Percentiles rank a stretch among this genome's conserved stretches.
These are phyloP conservation scores for Mycena floridula DNA, from an alignment of 768 basidiomycete species.

Conservation along the genomic window DNA sequence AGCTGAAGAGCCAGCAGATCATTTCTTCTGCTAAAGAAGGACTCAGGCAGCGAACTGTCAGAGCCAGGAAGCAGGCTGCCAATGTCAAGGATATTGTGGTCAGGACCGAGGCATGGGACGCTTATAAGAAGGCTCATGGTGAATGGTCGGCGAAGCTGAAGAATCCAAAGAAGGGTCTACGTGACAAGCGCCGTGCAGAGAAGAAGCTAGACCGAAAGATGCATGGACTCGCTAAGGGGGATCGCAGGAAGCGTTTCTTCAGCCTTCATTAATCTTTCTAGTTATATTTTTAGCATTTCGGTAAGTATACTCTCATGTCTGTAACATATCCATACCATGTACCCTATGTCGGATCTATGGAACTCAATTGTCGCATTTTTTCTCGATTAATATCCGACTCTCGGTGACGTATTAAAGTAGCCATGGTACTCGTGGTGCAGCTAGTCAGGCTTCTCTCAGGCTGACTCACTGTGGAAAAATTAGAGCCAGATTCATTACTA, in stretches of 20 bases:
- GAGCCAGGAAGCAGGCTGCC: not conserved
- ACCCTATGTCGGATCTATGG: too few relatives aligned
- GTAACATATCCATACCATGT: too few relatives aligned
- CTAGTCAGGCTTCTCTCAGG: too few relatives aligned
- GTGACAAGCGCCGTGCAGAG: not conserved
- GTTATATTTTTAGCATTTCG: too few relatives aligned
- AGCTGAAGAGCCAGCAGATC: conserved; percentile 40
- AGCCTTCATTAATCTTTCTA: not conserved
- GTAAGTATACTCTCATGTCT: too few relatives aligned
- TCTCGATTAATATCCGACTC: too few relatives aligned
- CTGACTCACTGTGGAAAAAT: too few relatives aligned
- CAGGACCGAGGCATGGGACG: not conserved
- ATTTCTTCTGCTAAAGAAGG: conserved; percentile 30
- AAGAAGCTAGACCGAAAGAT: conserved; percentile 1
- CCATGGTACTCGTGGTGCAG: too few relatives aligned
- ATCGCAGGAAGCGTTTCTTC: not conserved
- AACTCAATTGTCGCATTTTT: too few relatives aligned
- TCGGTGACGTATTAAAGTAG: too few relatives aligned
- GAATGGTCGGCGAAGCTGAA: not conserved
- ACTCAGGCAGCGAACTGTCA: conserved; percentile 8
- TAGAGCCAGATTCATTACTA: too few relatives aligned
- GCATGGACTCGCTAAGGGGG: not conserved
- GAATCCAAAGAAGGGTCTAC: not conserved
- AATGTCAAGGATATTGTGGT: not conserved
- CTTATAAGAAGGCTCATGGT: not conserved